These are phyloP conservation scores for Fusarium xylarioides DNA, from an alignment of 2,329 filamentous ascomycete species.

Conservation along the genomic window DNA sequence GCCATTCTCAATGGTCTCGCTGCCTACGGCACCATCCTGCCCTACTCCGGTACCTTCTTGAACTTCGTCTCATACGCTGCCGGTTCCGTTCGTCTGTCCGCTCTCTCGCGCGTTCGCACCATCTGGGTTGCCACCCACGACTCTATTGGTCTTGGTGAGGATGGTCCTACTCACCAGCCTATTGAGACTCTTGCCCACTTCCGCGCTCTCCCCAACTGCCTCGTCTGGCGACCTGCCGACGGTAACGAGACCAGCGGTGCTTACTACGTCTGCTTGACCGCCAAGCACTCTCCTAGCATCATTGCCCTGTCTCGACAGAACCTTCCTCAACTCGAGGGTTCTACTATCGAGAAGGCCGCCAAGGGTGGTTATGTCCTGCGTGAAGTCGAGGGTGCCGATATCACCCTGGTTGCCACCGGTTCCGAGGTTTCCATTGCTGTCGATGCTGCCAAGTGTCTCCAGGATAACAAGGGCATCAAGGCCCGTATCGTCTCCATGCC, in stretches of 20 bases:
- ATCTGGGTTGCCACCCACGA: slow-evolving; percentile 99
- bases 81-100: slow-evolving; percentile 91
- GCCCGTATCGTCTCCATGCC: slow-evolving; percentile 95
- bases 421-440: slow-evolving; percentile 95
- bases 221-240: slow-evolving; percentile 99
- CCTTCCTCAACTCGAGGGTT: slow-evolving; percentile 96
- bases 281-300: slow-evolving; percentile 90
- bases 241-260: slow-evolving; percentile 98
- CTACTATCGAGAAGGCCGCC: slow-evolving; percentile 84
- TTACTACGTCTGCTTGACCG: slow-evolving; percentile 94
- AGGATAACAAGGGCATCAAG: slow-evolving; percentile 86
- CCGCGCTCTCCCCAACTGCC: slow-evolving; percentile 98
- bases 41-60: slow-evolving; percentile 95
- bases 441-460: slow-evolving; percentile 90
- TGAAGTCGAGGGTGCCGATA: slow-evolving; percentile 82
- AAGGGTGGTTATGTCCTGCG: slow-evolving; percentile 96
- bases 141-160: slow-evolving; percentile 98
- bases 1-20: slow-evolving; percentile 94
- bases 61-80: slow-evolving; percentile 99
- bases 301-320: slow-evolving; percentile 97
- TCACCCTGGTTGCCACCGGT: slow-evolving; percentile 94
- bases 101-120: slow-evolving; percentile 87
- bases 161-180: slow-evolving; percentile 98
- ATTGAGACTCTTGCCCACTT: slow-evolving; percentile 98
- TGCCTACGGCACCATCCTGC: slow-evolving; percentile 94